Percentiles rank a stretch among this genome's conserved stretches.
These are phyloP conservation scores for Otatea glauca DNA, from an alignment of 176 grass and related monocot genomes.

Conservation along the genomic window DNA sequence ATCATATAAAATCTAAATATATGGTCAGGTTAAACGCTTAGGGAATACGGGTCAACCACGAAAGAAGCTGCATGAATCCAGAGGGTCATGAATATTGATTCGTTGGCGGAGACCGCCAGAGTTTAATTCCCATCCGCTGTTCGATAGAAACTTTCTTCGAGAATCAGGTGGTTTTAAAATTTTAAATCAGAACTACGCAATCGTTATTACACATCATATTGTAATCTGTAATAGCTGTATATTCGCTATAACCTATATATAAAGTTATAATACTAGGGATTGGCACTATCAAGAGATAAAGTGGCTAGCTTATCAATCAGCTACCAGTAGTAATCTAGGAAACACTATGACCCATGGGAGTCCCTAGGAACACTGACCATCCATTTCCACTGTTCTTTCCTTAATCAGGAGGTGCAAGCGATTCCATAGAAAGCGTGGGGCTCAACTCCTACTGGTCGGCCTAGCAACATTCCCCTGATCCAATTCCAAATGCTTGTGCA, in stretches of 20 bases:
- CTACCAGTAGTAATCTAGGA: constrained; percentile 1
- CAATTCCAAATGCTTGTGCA: constrained; percentile 32
- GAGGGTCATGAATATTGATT: background rate
- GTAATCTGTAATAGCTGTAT: background rate
- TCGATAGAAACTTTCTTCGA: background rate
- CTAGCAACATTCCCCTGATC: background rate
- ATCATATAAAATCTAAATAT: background rate
- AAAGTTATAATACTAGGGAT: constrained; percentile 6
- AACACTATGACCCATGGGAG: constrained; percentile 29
- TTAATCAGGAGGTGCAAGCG: constrained; percentile 58
- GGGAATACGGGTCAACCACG: background rate
- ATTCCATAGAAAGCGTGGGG: background rate
- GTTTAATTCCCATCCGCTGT: background rate
- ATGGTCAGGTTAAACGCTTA: background rate
- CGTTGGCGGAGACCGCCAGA: background rate
- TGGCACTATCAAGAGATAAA: constrained; percentile 35
- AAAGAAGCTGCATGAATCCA: background rate
- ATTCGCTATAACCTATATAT: background rate
- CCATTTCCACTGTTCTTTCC: constrained; percentile 48
- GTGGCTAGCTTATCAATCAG: constrained; percentile 26
- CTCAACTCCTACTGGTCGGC: constrained; percentile 25
- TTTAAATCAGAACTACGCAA: background rate
- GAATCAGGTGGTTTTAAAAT: background rate
- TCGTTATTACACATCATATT: background rate
- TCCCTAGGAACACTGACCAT: constrained; percentile 31